phyloP scores from a whole-genome alignment of 208 protist genomes.

The Acanthamoeba royreba region DNA sequence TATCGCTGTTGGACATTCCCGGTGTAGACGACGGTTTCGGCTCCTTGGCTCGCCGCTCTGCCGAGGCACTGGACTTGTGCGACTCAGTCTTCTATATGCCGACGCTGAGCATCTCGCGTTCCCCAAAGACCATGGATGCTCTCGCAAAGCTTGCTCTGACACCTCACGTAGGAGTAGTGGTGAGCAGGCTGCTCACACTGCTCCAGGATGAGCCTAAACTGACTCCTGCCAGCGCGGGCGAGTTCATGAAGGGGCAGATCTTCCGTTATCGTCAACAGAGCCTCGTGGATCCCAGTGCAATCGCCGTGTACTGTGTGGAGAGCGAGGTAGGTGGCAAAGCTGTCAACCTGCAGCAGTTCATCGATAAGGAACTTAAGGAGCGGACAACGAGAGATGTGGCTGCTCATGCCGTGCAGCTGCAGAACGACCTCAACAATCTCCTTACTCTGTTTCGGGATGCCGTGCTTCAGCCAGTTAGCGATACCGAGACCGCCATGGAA shows the following conservation, averaged over 20 bases:
- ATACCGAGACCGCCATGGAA: not conserved
- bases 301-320: not conserved
- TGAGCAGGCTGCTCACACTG: not conserved
- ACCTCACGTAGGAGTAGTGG: not conserved
- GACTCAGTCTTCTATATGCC: not conserved
- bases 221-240: too few relatives aligned
- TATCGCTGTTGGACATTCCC: constrained; percentile 19
- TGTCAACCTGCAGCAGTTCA: not conserved
- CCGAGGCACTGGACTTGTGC: not conserved
- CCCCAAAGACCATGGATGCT: not conserved
- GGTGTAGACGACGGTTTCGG: not conserved
- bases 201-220: not conserved
- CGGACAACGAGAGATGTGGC: not conserved
- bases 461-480: not conserved
- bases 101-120: not conserved
- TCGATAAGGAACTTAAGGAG: not conserved
- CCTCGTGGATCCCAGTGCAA: not conserved
- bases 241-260: too few relatives aligned
- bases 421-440: not conserved
- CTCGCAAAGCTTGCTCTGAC: not conserved
- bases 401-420: not conserved
- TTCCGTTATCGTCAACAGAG: not conserved
- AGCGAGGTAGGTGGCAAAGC: not conserved
- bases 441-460: not conserved
- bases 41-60: not conserved